phyloP scores from a whole-genome alignment of 2,329 filamentous ascomycete genomes.

The Aureobasidium zeae region DNA sequence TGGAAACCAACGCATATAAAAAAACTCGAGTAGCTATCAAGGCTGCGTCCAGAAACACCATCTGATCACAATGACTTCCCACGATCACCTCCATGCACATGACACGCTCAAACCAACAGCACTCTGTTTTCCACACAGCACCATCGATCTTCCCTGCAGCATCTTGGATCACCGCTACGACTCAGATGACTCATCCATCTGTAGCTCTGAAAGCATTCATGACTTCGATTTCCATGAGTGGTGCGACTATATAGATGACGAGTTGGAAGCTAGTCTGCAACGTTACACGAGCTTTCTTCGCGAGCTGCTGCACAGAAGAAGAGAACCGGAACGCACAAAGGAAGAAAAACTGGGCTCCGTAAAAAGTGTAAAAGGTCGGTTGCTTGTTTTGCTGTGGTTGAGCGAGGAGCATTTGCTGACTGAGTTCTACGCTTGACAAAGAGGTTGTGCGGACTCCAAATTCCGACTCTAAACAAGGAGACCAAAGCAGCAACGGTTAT shows the following conservation, averaged over 20 bases:
- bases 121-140: neutral
- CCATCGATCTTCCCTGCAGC: neutral
- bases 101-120: neutral
- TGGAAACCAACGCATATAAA: too few species aligned
- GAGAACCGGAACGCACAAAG: too few species aligned
- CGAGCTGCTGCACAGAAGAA: neutral
- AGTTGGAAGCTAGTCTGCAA: neutral
- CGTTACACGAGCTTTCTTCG: slow-evolving; percentile 9
- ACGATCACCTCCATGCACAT: slow-evolving; percentile 1
- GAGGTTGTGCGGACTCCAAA: neutral
- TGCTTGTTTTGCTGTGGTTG: neutral
- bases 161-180: slow-evolving; percentile 3
- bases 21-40: neutral
- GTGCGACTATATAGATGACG: slow-evolving; percentile 7
- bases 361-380: neutral
- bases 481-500: neutral
- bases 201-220: neutral
- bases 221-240: neutral
- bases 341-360: too few species aligned
- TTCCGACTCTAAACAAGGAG: neutral
- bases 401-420: neutral
- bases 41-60: neutral
- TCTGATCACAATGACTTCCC: too few species aligned
- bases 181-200: slow-evolving; percentile 5
- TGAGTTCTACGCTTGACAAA: neutral